Evolutionary conservation across 2,329 filamentous ascomycete genomes (phyloP).

Genomic region (Aspergillus calidoustus): DNA sequence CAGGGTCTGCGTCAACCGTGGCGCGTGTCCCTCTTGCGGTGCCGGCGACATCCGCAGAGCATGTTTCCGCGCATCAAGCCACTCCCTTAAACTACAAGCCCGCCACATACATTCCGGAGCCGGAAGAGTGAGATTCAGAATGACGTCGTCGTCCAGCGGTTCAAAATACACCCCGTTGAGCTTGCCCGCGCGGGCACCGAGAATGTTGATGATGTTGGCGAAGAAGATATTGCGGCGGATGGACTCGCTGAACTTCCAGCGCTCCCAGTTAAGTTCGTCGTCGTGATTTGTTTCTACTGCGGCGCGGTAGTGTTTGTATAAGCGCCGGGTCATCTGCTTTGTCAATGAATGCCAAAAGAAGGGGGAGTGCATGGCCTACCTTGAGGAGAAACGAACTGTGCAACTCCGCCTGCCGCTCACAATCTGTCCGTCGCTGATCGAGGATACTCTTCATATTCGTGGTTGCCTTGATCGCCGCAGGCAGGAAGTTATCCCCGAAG

Average conservation of each 20-base stretch:
- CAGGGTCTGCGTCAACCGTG: constrained; percentile 14
- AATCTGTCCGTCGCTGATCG: constrained; percentile 5
- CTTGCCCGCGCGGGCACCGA: constrained; percentile 10
- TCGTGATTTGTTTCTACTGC: constrained; percentile 14
- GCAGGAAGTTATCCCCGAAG: constrained; percentile 18
- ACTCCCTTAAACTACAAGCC: constrained; percentile 23
- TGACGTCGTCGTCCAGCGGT: constrained; percentile 19
- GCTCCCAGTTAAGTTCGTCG: constrained; percentile 21
- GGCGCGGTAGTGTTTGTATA: constrained; percentile 17
- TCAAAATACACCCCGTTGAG: constrained; percentile 22
- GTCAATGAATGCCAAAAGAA: neutral
- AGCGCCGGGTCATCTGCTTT: constrained; percentile 19
- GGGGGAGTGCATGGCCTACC: neutral
- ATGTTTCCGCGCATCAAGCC: constrained; percentile 14
- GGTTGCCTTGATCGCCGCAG: constrained; percentile 1
- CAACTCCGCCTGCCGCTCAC: constrained; percentile 13
- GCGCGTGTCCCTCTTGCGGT: neutral
- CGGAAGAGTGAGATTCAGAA: constrained; percentile 21
- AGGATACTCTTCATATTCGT: neutral
- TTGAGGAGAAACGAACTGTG: constrained; percentile 20
- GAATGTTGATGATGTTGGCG: constrained; percentile 22
- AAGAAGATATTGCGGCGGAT: constrained; percentile 26
- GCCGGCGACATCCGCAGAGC: neutral
- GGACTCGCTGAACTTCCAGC: constrained; percentile 25
- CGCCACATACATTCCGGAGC: constrained; percentile 26